Evolutionary conservation across 208 protist genomes (phyloP), one percentile per base, ranked within the genome.

Genomic region (Trypanosoma melophagium): DNA sequence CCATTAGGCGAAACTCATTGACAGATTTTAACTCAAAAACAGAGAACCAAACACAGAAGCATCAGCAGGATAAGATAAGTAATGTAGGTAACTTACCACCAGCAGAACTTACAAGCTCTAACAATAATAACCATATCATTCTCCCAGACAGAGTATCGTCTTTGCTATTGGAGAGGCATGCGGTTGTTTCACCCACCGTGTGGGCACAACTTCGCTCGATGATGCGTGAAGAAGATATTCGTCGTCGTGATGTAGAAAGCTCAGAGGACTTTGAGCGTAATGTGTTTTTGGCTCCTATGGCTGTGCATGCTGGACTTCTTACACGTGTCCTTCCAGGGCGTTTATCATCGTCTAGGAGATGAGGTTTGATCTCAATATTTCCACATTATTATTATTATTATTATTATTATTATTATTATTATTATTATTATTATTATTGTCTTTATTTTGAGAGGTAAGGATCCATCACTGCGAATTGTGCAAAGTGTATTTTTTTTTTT

Each of bases 151-250:
- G 24, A 13, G 14, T 38, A 12, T 56, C 64, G 42, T 35, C 19
- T 35, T 21, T 31, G 14, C 50, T 38, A 17, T 51, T 4, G n/a
- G 55, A 64, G 19, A 40, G 12, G 17, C 40, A 24, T 13, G 22
- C 35, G n/a, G 54, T 47, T 42, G 5, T 47, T 4, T 60, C 55
- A 17, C 64, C 64, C 24, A 25, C 41, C 14, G 44, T 56, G 0
- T 62, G 69, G 53, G 79, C 81, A n/a, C 62, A 71, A 28, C 56
- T 90, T 58, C 75, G 80, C 4, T 76, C 75, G 1, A 49, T 82
- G 13, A 69, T 79, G 42, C 70, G 76, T 31, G 83, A 94, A 55
- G 88, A 94, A 58, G 79, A 84, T n/a, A 79, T 90, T 47, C 76
- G 80, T 25, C 74, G 88, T 1, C 74, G 66, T 22, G 81, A 94